A percentile compares a stretch with the other conserved stretches of the same genome.
Evolutionary conservation across 2,329 filamentous ascomycete species (phyloP).

Genomic region (Penicillium italicum): DNA sequence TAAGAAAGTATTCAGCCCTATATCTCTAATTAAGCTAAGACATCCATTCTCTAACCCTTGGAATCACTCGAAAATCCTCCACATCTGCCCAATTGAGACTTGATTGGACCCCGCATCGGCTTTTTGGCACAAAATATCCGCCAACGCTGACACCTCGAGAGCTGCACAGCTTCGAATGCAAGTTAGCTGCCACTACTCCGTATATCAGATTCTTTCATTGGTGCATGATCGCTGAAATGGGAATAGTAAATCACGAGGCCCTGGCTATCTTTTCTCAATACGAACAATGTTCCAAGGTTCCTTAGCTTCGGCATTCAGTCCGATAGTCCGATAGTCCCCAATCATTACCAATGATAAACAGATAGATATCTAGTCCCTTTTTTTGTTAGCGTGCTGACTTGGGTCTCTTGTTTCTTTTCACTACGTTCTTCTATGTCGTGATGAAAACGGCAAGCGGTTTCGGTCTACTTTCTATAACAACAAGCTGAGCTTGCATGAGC

Average conservation of each 20-base stretch:
- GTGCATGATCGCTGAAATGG: slow-evolving; percentile 11
- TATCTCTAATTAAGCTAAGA: background rate
- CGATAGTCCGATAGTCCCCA: slow-evolving; percentile 8
- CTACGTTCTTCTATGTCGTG: slow-evolving; percentile 5
- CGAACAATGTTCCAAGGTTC: background rate
- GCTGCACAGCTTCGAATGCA: background rate
- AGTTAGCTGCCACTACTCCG: background rate
- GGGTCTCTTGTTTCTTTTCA: background rate
- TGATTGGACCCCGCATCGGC: slow-evolving; percentile 17
- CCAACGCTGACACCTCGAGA: background rate
- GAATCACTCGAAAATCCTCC: background rate
- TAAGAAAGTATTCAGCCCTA: no score
- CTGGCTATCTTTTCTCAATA: slow-evolving; percentile 6
- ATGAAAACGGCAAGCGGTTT: slow-evolving; percentile 13
- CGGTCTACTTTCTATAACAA: background rate
- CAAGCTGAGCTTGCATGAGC: background rate
- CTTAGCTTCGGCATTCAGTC: slow-evolving; percentile 13
- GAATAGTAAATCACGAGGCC: background rate
- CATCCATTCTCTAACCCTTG: background rate
- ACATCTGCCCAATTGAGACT: background rate
- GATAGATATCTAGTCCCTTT: background rate
- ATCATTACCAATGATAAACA: background rate
- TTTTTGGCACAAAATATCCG: slow-evolving; percentile 21
- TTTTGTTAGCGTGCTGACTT: background rate
- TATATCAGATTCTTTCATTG: slow-evolving; percentile 10